Percentiles rank a stretch among this genome's conserved stretches.
Conservation (phyloP, 768 basidiomycete genomes). For the Boletus sensibilis region DNA sequence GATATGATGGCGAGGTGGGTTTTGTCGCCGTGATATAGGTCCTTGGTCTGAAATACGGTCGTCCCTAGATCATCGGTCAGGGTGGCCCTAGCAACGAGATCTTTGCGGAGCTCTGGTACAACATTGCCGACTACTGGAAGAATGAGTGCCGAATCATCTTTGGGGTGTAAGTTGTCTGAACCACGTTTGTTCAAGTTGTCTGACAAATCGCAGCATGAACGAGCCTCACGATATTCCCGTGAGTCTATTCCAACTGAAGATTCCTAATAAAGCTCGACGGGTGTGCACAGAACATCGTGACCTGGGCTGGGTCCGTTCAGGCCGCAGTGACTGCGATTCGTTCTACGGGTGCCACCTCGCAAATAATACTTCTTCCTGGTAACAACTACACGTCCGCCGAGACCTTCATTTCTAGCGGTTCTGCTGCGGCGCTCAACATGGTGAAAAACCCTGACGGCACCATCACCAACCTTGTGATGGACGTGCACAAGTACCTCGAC, state of each 20-base stretch:
- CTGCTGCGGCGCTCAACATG: slow-evolving; percentile 45
- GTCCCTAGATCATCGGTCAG: slow-evolving; percentile 53
- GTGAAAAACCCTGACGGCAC: slow-evolving; percentile 48
- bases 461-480: slow-evolving; percentile 49
- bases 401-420: slow-evolving; percentile 50
- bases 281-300: slow-evolving; percentile 32
- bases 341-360: slow-evolving; percentile 46
- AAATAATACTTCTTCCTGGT: slow-evolving; percentile 59
- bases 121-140: slow-evolving; percentile 51
- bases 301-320: slow-evolving; percentile 53
- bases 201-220: slow-evolving; percentile 46
- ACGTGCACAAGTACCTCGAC: slow-evolving; percentile 66
- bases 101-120: slow-evolving; percentile 53
- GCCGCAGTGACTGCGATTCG: slow-evolving; percentile 64
- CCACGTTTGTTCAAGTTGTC: background rate
- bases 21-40: background rate
- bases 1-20: slow-evolving; percentile 47
- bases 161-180: slow-evolving; percentile 40
- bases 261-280: background rate
- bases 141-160: slow-evolving; percentile 43
- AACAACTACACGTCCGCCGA: slow-evolving; percentile 55
- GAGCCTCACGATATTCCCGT: slow-evolving; percentile 59
- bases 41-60: background rate
- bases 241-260: background rate
- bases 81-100: slow-evolving; percentile 56